Percentiles rank a stretch among this genome's conserved stretches.
phyloP scores from a whole-genome alignment of 768 basidiomycete species.

The Cystofilobasidium ferigula region DNA sequence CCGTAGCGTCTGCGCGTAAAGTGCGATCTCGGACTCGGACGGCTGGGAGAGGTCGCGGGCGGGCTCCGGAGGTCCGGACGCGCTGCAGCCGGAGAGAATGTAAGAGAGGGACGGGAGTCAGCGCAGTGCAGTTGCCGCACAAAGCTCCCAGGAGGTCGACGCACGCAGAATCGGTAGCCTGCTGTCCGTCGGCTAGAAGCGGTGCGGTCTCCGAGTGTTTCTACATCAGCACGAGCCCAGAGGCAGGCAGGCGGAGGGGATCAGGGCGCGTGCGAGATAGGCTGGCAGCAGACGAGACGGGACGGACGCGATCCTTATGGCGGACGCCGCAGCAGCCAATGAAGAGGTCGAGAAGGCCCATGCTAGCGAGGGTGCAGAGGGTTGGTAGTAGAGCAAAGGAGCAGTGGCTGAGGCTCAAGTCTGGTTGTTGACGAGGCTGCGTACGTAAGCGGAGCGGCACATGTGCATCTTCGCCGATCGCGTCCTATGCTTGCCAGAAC shows the following conservation, averaged over 20 bases:
- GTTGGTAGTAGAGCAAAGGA: too few relatives aligned
- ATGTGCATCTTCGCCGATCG: too few relatives aligned
- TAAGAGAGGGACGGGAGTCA: background rate
- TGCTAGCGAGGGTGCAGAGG: background rate
- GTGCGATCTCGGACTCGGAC: background rate
- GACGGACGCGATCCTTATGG: slow-evolving; percentile 2
- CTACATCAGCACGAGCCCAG: background rate
- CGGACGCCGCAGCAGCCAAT: slow-evolving; percentile 14
- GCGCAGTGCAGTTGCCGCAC: background rate
- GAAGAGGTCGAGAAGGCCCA: slow-evolving; percentile 13
- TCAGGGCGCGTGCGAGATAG: background rate
- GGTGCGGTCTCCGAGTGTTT: slow-evolving; percentile 4
- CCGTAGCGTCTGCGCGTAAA: background rate
- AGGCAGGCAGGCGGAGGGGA: too few relatives aligned
- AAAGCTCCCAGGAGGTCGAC: background rate
- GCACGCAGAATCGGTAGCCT: background rate
- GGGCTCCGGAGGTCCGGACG: background rate
- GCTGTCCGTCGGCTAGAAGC: background rate
- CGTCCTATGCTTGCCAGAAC: too few relatives aligned
- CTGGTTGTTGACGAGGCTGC: background rate
- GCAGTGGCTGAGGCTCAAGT: too few relatives aligned
- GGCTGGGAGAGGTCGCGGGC: background rate
- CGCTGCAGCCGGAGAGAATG: too few relatives aligned
- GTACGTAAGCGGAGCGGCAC: too few relatives aligned
- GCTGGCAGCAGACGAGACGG: background rate